phyloP scores from a whole-genome alignment of 2,329 filamentous ascomycete species.

The Proliferodiscus dingleyae region DNA sequence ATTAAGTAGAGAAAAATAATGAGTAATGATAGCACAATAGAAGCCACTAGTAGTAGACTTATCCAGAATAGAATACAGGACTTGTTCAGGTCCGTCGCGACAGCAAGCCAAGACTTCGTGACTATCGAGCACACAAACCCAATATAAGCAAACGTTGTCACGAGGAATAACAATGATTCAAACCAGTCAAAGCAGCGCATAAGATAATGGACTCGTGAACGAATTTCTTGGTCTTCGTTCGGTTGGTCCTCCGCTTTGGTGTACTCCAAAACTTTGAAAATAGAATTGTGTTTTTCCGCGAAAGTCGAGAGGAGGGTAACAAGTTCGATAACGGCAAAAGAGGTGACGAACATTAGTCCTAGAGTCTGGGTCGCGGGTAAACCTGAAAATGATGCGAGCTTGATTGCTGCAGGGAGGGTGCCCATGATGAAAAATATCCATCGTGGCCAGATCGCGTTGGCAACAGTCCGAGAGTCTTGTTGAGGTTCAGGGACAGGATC shows the following conservation, averaged over 20 bases:
- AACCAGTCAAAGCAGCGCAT: not conserved
- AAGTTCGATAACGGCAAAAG: conserved; percentile 9
- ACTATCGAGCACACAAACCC: too few relatives aligned
- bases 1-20: too few relatives aligned
- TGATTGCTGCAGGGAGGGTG: conserved; percentile 9
- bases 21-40: too few relatives aligned
- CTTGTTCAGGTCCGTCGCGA: too few relatives aligned
- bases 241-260: not conserved
- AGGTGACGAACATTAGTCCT: conserved; percentile 12
- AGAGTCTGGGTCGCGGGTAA: conserved; percentile 10
- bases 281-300: not conserved
- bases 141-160: not conserved
- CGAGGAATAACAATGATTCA: not conserved
- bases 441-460: conserved; percentile 5
- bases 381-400: conserved; percentile 15
- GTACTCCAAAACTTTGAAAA: not conserved
- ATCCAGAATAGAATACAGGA: too few relatives aligned
- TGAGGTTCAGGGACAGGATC: not conserved
- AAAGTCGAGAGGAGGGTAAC: not conserved
- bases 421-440: conserved; percentile 16
- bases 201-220: not conserved
- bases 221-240: not conserved
- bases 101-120: too few relatives aligned
- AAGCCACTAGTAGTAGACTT: too few relatives aligned
- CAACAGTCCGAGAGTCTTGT: not conserved